These are phyloP conservation scores for Aschersonia sp. DNA, from an alignment of 2,329 filamentous ascomycete genomes.

Conservation along the genomic window DNA sequence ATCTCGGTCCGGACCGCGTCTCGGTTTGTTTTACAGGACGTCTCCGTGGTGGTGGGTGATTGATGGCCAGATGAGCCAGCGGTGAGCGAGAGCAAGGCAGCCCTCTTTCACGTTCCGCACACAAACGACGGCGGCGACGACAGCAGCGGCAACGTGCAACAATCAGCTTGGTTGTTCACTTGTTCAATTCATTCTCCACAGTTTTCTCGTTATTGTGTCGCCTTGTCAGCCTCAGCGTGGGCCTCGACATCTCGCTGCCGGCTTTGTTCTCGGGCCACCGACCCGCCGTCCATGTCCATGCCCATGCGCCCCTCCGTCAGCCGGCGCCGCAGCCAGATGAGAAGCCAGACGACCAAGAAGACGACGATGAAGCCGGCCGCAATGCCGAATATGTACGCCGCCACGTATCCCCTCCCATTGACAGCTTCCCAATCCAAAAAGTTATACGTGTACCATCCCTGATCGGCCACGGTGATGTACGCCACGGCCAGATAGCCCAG, in stretches of 20 bases:
- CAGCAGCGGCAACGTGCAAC: too few species aligned
- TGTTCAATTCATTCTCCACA: background rate
- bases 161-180: too few species aligned
- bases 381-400: constrained; percentile 50
- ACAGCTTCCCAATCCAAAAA: constrained; percentile 57
- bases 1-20: too few species aligned
- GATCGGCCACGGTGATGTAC: constrained; percentile 54
- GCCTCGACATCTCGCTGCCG: constrained; percentile 3
- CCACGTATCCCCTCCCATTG: constrained; percentile 33
- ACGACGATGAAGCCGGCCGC: constrained; percentile 35
- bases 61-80: too few species aligned
- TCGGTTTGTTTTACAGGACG: too few species aligned
- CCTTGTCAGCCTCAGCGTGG: constrained; percentile 10
- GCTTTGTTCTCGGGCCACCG: too few species aligned
- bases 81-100: too few species aligned
- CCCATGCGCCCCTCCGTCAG: constrained; percentile 28
- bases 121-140: too few species aligned
- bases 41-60: too few species aligned
- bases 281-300: too few species aligned
- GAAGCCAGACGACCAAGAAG: constrained; percentile 33
- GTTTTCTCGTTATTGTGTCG: constrained; percentile 9
- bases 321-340: constrained; percentile 36
- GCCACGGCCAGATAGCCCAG: constrained; percentile 59
- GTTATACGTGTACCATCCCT: constrained; percentile 62
- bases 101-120: too few species aligned